Conservation (phyloP, 345 rosid genomes). For the Laguncularia racemosa region DNA sequence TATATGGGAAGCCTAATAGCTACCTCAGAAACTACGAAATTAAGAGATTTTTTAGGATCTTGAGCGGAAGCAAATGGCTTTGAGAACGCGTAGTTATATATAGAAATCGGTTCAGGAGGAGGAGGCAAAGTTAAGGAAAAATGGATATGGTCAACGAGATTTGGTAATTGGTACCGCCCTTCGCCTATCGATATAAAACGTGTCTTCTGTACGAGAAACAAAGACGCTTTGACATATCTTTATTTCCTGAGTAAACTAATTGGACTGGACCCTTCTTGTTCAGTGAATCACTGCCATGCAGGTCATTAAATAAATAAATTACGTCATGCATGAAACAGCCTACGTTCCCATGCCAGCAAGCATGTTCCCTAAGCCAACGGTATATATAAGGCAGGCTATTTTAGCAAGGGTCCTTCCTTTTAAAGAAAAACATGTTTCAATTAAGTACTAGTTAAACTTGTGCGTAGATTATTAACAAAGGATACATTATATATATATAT, state of each 20-base stretch:
- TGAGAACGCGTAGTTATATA: background rate
- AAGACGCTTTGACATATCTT: background rate
- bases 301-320: background rate
- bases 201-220: constrained; percentile 3
- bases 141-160: constrained; percentile 41
- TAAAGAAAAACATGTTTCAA: too few relatives aligned
- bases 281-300: background rate
- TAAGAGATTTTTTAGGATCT: background rate
- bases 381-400: too few relatives aligned
- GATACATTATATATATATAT: too few relatives aligned
- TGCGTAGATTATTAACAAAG: too few relatives aligned
- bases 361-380: too few relatives aligned
- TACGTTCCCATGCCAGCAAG: too few relatives aligned
- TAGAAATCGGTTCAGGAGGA: background rate
- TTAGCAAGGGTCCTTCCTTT: too few relatives aligned
- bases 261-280: background rate
- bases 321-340: too few relatives aligned
- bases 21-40: background rate
- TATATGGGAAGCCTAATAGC: too few relatives aligned
- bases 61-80: background rate
- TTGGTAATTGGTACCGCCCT: constrained; percentile 78
- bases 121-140: constrained; percentile 8
- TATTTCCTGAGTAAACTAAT: too few relatives aligned
- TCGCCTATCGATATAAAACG: constrained; percentile 2
- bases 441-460: too few relatives aligned